phyloP scores from a whole-genome alignment of 108 stramenopile genomes.

The Cyclotella baltica region DNA sequence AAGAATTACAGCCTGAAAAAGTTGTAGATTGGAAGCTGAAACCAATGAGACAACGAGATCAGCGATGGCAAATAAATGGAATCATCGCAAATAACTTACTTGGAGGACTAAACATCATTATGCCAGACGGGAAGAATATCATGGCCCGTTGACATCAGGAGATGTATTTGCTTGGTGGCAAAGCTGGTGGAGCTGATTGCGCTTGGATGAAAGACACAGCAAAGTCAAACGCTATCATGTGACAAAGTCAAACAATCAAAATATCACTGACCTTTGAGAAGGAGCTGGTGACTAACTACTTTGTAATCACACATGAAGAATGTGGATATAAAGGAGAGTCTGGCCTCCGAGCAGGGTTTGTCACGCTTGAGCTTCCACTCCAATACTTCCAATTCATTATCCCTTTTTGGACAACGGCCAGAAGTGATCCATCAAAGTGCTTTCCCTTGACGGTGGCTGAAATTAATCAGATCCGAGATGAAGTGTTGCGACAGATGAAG shows the following conservation, averaged over 20 bases:
- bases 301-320: slow-evolving; percentile 2
- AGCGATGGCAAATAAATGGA: slow-evolving; percentile 14
- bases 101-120: not conserved
- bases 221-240: not conserved
- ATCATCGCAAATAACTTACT: not conserved
- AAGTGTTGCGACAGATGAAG: not conserved
- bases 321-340: not conserved
- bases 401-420: slow-evolving; percentile 6
- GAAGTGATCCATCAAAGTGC: not conserved
- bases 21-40: too few relatives aligned
- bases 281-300: slow-evolving; percentile 5
- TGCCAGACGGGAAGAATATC: not conserved
- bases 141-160: not conserved
- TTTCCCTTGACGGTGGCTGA: not conserved
- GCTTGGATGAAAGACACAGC: slow-evolving; percentile 15
- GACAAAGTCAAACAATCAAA: not conserved
- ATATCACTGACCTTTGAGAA: slow-evolving; percentile 13
- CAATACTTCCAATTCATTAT: not conserved
- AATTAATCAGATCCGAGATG: not conserved
- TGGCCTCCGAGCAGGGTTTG: not conserved
- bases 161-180: slow-evolving; percentile 3
- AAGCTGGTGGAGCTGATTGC: slow-evolving; percentile 7
- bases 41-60: too few relatives aligned
- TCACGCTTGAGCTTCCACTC: not conserved
- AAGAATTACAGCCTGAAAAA: too few relatives aligned